Percentiles rank a stretch among this genome's conserved stretches.
phyloP scores from a whole-genome alignment of 495 filamentous ascomycete genomes.

The Xylaria venustula region DNA sequence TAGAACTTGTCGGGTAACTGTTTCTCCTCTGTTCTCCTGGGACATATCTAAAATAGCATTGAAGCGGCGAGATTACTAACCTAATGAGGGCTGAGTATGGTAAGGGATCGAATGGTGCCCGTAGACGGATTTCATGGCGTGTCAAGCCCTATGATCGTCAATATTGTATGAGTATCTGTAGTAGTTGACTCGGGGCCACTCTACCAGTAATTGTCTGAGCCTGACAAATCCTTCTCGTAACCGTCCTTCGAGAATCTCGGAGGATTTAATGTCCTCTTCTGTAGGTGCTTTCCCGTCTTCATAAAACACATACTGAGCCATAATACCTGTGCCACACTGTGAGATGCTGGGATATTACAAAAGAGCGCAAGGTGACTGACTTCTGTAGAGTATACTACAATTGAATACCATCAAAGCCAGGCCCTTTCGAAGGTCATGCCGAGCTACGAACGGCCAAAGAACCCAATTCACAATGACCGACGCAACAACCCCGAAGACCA shows the following conservation, averaged over 20 bases:
- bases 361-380: conserved; percentile 14
- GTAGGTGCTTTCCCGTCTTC: conserved; percentile 49
- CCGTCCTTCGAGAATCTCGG: conserved; percentile 57
- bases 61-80: neutral
- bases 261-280: conserved; percentile 47
- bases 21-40: too few relatives aligned
- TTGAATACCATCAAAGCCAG: conserved; percentile 55
- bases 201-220: conserved; percentile 54
- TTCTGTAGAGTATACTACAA: conserved; percentile 51
- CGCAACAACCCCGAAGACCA: conserved; percentile 50
- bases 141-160: conserved; percentile 40
- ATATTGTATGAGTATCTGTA: neutral
- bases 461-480: conserved; percentile 57
- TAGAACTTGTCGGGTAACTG: too few relatives aligned
- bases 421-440: conserved; percentile 57
- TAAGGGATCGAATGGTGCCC: conserved; percentile 54
- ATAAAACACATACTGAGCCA: conserved; percentile 60
- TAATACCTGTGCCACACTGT: conserved; percentile 35
- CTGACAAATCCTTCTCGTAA: conserved; percentile 59
- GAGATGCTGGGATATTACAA: neutral
- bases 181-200: neutral
- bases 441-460: conserved; percentile 59
- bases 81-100: conserved; percentile 55
- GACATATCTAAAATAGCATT: neutral
- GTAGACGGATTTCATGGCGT: conserved; percentile 56